Evolutionary conservation across 1,284 basidiomycete genomes (phyloP).

Genomic region (Erythrobasidium hasegawianum): DNA sequence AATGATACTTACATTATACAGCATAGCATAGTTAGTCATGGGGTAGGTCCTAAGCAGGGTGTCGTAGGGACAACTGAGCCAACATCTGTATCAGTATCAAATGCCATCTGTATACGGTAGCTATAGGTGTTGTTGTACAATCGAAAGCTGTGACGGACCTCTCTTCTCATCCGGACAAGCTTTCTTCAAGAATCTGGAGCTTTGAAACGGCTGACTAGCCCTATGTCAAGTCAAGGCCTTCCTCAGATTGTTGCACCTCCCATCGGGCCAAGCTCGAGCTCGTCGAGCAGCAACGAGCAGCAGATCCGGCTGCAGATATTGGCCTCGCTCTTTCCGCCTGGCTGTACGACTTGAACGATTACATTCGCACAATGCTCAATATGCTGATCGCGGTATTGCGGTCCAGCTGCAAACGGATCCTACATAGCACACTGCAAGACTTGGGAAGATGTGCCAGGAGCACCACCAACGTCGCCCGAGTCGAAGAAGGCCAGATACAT

Average conservation of each 20-base stretch:
- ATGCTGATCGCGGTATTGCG: not conserved
- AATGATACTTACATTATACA: too few relatives aligned
- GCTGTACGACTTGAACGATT: constrained; percentile 5
- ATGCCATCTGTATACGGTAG: too few relatives aligned
- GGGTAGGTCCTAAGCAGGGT: too few relatives aligned
- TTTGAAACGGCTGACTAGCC: too few relatives aligned
- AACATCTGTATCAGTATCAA: too few relatives aligned
- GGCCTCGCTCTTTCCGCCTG: constrained; percentile 71
- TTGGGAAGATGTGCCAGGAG: constrained; percentile 67
- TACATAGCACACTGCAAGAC: constrained; percentile 85
- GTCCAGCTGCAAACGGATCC: constrained; percentile 58
- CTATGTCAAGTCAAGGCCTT: constrained; percentile 4
- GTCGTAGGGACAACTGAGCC: too few relatives aligned
- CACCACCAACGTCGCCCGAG: constrained; percentile 40
- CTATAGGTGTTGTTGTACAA: too few relatives aligned
- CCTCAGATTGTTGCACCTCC: constrained; percentile 9
- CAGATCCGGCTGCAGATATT: constrained; percentile 64
- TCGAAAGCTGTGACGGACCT: too few relatives aligned
- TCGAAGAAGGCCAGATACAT: constrained; percentile 43
- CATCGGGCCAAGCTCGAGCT: constrained; percentile 12
- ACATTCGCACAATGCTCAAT: not conserved
- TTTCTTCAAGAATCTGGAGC: too few relatives aligned
- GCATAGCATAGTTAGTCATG: too few relatives aligned
- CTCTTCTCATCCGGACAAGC: too few relatives aligned
- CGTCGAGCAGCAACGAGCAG: constrained; percentile 31